Base-by-base conservation (phyloP, 768 basidiomycete genomes). In the Obba rivulosa region DNA sequence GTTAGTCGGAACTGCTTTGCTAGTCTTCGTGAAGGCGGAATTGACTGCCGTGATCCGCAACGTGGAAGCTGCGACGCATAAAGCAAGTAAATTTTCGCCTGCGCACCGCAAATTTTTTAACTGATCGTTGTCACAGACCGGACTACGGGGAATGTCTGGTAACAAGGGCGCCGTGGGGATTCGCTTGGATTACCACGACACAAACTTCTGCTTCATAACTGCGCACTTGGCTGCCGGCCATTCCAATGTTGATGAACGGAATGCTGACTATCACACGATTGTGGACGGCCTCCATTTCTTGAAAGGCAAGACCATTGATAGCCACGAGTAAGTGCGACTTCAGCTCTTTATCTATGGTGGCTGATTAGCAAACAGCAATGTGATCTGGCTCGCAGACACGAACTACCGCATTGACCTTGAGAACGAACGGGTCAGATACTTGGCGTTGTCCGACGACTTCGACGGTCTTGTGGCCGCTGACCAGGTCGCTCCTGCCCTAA, bases 161-260 rank as follows among this genome's bases (percentile, higher is more conserved):
- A 95, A 95, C 70, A 95, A 99, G 70, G 96, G 96, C 17, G 96
- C 92, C 1, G 89, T 95, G 11, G 93, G 86, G 5, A 91, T 99
- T 54, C 85, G 96, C 11, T 71, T 99, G 43, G 89, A 98, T 23
- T 91, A 90, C 58, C 77, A 88, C 55, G 92, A 94, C 61, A 89
- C 94, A 8, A 87, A 80, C 48, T 86, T 97, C 59, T 99, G 96
- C 68, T 94, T 98, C 69, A 65, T 99, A 53, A 97, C 95, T 8
- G 92, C 91, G 3, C 96, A 98, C 66, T 77, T 98, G 36, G 94
- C 96, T 14, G 94, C 96, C n/a, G 96, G 96, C 7, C 93, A 96
- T 60, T 62, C 77, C 5, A 95, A 95, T 58, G 73, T 92, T 3
- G 85, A 86, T 28, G 96, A 98, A 63, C 79, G 96, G 22, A 93